These are phyloP conservation scores for Nakazawaea ambrosiae DNA, from an alignment of 805 yeast species.

Conservation along the genomic window DNA sequence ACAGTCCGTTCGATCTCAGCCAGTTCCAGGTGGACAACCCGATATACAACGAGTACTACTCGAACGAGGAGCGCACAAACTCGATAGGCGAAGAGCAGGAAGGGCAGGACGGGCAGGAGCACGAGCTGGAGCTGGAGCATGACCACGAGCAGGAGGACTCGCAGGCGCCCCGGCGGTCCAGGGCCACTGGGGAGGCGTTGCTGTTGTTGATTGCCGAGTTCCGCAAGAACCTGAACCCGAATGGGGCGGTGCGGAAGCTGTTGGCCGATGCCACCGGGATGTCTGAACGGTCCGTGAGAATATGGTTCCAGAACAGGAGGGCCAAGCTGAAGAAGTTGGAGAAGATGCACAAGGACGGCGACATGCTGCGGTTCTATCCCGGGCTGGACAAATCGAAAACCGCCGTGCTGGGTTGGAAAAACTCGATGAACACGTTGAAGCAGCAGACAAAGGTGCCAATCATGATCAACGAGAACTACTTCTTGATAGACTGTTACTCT, in stretches of 20 bases:
- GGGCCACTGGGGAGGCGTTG: constrained; percentile 61
- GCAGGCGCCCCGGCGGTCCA: constrained; percentile 21
- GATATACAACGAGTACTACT: neutral
- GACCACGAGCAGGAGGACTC: constrained; percentile 13
- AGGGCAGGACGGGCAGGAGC: constrained; percentile 13
- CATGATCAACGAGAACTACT: constrained; percentile 57
- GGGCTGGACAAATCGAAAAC: neutral
- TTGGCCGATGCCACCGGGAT: constrained; percentile 69
- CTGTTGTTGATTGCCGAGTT: constrained; percentile 64
- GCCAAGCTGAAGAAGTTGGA: constrained; percentile 70
- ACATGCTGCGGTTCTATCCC: neutral
- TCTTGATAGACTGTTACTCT: constrained; percentile 60
- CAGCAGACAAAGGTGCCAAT: constrained; percentile 32
- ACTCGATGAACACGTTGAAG: constrained; percentile 14
- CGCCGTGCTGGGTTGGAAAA: neutral
- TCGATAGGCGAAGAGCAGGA: neutral
- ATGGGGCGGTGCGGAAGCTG: constrained; percentile 59
- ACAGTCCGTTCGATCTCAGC: constrained; percentile 8
- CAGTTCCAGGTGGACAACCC: constrained; percentile 1
- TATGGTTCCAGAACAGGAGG: constrained; percentile 89
- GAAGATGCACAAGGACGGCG: constrained; percentile 28
- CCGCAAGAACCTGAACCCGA: constrained; percentile 66
- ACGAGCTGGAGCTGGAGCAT: constrained; percentile 14
- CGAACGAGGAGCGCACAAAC: too few relatives aligned
- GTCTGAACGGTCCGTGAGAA: constrained; percentile 84